Base-by-base conservation (phyloP, 768 basidiomycete genomes). In the Cantharellus cinnabarinus region DNA sequence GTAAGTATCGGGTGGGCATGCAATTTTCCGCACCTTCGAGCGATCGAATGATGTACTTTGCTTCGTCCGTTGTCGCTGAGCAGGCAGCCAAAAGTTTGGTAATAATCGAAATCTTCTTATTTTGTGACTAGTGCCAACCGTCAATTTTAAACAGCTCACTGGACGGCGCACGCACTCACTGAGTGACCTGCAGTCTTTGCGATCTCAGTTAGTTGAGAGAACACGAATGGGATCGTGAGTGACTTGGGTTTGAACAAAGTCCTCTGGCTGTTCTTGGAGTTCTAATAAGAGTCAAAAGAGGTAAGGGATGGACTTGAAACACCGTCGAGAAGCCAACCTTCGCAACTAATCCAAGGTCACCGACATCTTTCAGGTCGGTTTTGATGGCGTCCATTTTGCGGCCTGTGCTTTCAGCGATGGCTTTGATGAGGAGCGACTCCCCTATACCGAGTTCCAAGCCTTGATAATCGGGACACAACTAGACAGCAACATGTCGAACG, bases 391-490 rank as follows among this genome's bases (percentile, higher is more conserved):
- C 75, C 42, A 80, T 69, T 63, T 82, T 89, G 60, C 95, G 78
- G n/a, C 94, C 95, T 0, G 91, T 94, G 2, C 89, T 89, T 68
- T 95, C 87, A 44, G 80, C 85, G 62, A 99, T 98, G 14, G 95
- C 91, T 67, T 97, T 98, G 67, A 95, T 79, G 42, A 99, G 76
- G 20, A 98, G 71, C 63, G 85, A 88, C 69, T 99, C 95, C 15
- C 94, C 95, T 60, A 98, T 93, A 40, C 95, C 95, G 2, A 99
- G 78, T 68, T 99, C 94, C 57, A 97, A 75, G 38, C 94, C 93
- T 60, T 88, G 74, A 69, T 98, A 98, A 68, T 98, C 95, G 14
- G 95, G 93, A 64, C 89, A 83, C 59, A 98, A 69, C 93, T 97
- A 67, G 3, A 10, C 39, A 41, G 44, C 2, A 53, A 48, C 20